phyloP scores from a whole-genome alignment of 345 rosid species.

The Stellera chamaejasme region DNA sequence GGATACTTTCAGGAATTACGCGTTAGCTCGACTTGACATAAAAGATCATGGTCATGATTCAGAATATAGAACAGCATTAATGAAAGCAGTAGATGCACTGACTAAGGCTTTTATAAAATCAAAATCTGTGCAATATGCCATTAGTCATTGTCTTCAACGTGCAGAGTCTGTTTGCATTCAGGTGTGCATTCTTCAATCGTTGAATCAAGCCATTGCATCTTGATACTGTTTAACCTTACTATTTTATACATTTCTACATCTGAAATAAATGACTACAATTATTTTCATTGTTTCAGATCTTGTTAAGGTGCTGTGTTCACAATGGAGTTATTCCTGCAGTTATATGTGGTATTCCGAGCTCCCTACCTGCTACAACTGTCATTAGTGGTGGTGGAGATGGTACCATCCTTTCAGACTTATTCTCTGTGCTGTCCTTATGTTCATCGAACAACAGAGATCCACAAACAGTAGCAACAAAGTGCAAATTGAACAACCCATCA shows the following conservation, averaged over 20 bases:
- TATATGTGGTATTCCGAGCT: slow-evolving; percentile 88
- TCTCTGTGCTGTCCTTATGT: slow-evolving; percentile 54
- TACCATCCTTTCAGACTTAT: slow-evolving; percentile 79
- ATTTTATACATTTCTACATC: not conserved
- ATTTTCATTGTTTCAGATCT: slow-evolving; percentile 49
- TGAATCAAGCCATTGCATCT: too few species aligned
- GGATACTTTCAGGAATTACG: slow-evolving; percentile 45
- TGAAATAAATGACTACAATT: slow-evolving; percentile 10
- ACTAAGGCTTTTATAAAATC: slow-evolving; percentile 72
- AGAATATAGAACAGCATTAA: slow-evolving; percentile 44
- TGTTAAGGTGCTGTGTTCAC: slow-evolving; percentile 84
- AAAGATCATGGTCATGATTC: slow-evolving; percentile 52
- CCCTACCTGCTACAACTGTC: slow-evolving; percentile 69
- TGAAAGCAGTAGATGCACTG: slow-evolving; percentile 55
- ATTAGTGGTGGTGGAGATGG: slow-evolving; percentile 96
- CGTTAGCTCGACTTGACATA: slow-evolving; percentile 49
- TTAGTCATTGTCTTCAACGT: slow-evolving; percentile 75
- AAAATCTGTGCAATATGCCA: slow-evolving; percentile 69
- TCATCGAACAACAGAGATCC: slow-evolving; percentile 44
- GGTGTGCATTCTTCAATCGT: slow-evolving; percentile 25
- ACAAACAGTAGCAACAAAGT: slow-evolving; percentile 46
- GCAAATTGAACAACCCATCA: slow-evolving; percentile 48
- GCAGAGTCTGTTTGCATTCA: slow-evolving; percentile 67
- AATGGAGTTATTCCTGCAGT: slow-evolving; percentile 62
- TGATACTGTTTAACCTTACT: too few species aligned